Evolutionary conservation across 208 protist species (phyloP).

Genomic region (Acanthamoeba castellanii): DNA sequence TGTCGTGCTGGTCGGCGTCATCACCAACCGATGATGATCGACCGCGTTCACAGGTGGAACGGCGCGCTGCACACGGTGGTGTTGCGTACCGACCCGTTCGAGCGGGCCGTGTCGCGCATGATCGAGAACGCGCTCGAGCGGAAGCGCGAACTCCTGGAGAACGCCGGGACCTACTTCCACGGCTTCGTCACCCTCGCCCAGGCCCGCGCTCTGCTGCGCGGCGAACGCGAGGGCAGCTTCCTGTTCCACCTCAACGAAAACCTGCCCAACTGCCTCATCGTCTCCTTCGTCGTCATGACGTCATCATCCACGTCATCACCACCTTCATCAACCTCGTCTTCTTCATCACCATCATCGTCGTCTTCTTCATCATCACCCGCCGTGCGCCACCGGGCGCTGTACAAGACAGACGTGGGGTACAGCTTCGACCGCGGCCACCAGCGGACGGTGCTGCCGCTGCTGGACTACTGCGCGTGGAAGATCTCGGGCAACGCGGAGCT

Average conservation of each 20-base stretch:
- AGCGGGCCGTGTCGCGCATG: constrained; percentile 18
- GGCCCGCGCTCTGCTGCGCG: not conserved
- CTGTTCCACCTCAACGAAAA: constrained; percentile 41
- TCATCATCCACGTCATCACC: too few species aligned
- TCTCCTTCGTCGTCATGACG: not conserved
- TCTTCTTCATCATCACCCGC: not conserved
- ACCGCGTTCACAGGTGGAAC: constrained; percentile 1
- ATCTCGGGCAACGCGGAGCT: constrained; percentile 18
- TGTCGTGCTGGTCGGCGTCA: not conserved
- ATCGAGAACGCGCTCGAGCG: constrained; percentile 36
- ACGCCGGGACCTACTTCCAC: constrained; percentile 22
- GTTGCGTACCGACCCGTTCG: constrained; percentile 2
- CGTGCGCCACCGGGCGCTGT: constrained; percentile 9
- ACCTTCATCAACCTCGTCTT: too few species aligned
- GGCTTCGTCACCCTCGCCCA: constrained; percentile 15
- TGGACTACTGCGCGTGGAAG: constrained; percentile 53
- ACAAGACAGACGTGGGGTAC: constrained; percentile 29
- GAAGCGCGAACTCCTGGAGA: constrained; percentile 11
- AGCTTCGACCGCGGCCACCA: constrained; percentile 11
- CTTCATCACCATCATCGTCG: not conserved
- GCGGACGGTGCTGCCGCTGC: constrained; percentile 16
- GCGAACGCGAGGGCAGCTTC: constrained; percentile 31
- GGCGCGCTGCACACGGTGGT: constrained; percentile 6
- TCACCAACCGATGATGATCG: not conserved
- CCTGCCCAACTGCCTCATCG: constrained; percentile 27